Percentiles rank a stretch among this genome's conserved stretches.
Evolutionary conservation across 2,329 filamentous ascomycete species (phyloP).

Genomic region (Chaetomiaceae sp.): DNA sequence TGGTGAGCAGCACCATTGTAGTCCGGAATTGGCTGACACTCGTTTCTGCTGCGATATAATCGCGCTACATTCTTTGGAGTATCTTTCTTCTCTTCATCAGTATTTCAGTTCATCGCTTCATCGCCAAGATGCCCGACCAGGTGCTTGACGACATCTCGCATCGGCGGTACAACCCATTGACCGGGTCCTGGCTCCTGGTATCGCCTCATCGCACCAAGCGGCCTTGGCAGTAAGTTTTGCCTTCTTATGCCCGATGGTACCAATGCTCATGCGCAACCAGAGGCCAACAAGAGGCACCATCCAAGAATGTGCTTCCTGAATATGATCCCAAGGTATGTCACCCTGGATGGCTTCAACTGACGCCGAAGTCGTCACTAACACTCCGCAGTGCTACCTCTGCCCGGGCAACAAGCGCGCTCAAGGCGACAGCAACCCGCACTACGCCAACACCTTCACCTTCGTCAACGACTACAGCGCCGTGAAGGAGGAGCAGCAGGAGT

Average conservation of each 20-base stretch:
- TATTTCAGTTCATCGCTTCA: neutral
- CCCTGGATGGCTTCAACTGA: neutral
- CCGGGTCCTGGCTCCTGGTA: conserved; percentile 87
- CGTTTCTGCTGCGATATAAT: neutral
- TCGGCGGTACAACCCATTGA: conserved; percentile 85
- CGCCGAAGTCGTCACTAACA: conserved; percentile 6
- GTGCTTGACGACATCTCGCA: conserved; percentile 96
- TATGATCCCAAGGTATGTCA: conserved; percentile 68
- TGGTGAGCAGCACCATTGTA: neutral
- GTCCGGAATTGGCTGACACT: neutral
- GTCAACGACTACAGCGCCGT: conserved; percentile 98
- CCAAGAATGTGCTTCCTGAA: conserved; percentile 64
- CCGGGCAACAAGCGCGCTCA: conserved; percentile 85
- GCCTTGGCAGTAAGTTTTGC: conserved; percentile 81
- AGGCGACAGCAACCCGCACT: conserved; percentile 81
- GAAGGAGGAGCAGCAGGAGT: conserved; percentile 85
- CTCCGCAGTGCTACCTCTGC: conserved; percentile 81
- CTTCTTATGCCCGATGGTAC: neutral
- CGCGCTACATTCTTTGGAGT: neutral
- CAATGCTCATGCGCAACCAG: conserved; percentile 38
- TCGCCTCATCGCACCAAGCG: conserved; percentile 95
- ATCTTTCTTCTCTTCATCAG: neutral
- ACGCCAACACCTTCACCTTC: conserved; percentile 85
- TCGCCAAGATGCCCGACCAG: conserved; percentile 60
- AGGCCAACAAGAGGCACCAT: conserved; percentile 71